Base-by-base conservation (phyloP, 306 rosid genomes). In the Vachellia pachyceras region DNA sequence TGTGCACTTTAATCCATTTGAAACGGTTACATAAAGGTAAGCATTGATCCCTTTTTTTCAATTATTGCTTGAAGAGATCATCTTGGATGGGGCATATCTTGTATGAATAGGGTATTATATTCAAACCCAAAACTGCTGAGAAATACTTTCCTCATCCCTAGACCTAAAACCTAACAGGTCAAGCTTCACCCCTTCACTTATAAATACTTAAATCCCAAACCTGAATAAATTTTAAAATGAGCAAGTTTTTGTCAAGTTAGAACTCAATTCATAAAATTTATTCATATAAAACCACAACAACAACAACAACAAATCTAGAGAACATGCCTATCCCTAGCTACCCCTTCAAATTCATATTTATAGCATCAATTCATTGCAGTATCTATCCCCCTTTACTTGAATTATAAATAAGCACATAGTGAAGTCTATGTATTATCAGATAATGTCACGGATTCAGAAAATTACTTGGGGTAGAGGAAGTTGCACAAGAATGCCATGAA, bases 401-500 rank as follows among this genome's bases (percentile, higher is more conserved):
- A 67, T 76, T 77, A 84, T 47, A 69, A 72, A 49, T 44, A 50
- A 71, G 76, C 55, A 8, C 66, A 71, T 23, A 76, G 68, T 49
- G 72, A 74, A 63, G 77, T 52, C 72, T 69, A 77, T 39, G 63
- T 0, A 63, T 78, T 20, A 69, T 44, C n/a, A 3, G 61, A 55
- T 70, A 23, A 54, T 23, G 83, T 45, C 63, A 79, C 60, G 82
- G 92, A 87, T 88, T 77, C 57, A 87, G 87, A 90, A 88, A 70
- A 83, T 91, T 91, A 95, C 97, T 85, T 90, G 91, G 45, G 97
- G 97, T 47, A 92, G 92, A 83, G 99, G 99, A 87, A 95, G 99
- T 87, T 95, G 99, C 86, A 95, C 97, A 69, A 95, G 97, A 80
- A 95, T 86, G 72, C 99, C 99, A 78, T 95, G 97, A 88, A 95